These are phyloP conservation scores for Vinca major DNA, from an alignment of 305 asterid genomes.

Conservation along the genomic window DNA sequence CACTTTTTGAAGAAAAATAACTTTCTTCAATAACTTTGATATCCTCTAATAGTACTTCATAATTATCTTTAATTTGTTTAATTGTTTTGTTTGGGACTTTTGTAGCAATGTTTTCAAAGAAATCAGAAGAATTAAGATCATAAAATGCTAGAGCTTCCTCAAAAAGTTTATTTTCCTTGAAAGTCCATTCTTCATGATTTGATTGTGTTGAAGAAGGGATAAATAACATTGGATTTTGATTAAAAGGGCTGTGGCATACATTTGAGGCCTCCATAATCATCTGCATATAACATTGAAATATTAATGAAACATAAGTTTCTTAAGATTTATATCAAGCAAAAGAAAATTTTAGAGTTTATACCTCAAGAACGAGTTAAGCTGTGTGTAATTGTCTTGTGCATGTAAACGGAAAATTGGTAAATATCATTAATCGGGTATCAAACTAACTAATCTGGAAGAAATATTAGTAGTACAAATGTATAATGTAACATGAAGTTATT, in stretches of 20 bases:
- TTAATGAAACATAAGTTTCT: neutral
- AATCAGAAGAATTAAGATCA: conserved; percentile 9
- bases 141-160: conserved; percentile 12
- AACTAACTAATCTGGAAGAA: no score
- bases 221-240: neutral
- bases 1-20: neutral
- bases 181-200: conserved; percentile 10
- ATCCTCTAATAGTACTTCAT: conserved; percentile 11
- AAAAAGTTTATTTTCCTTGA: conserved; percentile 17
- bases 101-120: conserved; percentile 6
- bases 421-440: no score
- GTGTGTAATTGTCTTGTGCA: no score
- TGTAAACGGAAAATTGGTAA: no score
- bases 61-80: conserved; percentile 13
- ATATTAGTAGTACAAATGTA: no score
- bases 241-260: neutral
- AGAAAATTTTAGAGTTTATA: no score
- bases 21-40: conserved; percentile 14
- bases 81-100: conserved; percentile 12
- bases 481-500: no score
- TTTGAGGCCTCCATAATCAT: conserved; percentile 3
- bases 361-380: neutral
- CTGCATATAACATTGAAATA: neutral
- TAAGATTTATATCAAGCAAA: neutral
- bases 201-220: neutral